These are phyloP conservation scores for Candida pseudoviswanathii DNA, from an alignment of 1,139 yeast species.

Conservation along the genomic window DNA sequence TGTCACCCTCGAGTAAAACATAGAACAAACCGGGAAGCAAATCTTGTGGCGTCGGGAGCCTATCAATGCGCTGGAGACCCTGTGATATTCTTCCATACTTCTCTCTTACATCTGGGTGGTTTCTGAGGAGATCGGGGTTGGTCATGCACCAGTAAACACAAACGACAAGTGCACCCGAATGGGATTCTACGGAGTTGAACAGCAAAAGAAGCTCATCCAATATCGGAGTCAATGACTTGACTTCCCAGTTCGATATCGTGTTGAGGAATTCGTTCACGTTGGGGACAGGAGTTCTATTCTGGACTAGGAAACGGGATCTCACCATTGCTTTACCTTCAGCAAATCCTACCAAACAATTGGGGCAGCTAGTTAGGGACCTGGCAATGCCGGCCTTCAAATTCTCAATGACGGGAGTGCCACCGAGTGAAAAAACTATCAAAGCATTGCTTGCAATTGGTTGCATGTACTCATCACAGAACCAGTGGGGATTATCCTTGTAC, in stretches of 20 bases:
- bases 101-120: constrained; percentile 25
- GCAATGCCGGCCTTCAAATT: constrained; percentile 46
- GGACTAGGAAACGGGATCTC: constrained; percentile 51
- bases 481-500: constrained; percentile 35
- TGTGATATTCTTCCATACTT: constrained; percentile 26
- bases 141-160: constrained; percentile 15
- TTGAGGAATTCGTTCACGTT: constrained; percentile 54
- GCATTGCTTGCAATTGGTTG: constrained; percentile 53
- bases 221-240: constrained; percentile 15
- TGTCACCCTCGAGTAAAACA: constrained; percentile 55
- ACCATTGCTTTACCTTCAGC: constrained; percentile 54
- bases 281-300: constrained; percentile 49
- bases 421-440: constrained; percentile 62
- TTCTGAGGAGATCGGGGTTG: constrained; percentile 47
- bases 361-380: constrained; percentile 46
- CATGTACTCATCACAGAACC: constrained; percentile 57
- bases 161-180: constrained; percentile 1
- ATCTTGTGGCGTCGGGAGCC: constrained; percentile 14
- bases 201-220: constrained; percentile 3
- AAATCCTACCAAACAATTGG: constrained; percentile 53
- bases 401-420: constrained; percentile 43
- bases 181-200: not conserved
- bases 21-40: constrained; percentile 52
- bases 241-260: constrained; percentile 58
- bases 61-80: constrained; percentile 21